Percentiles rank a stretch among this genome's conserved stretches.
Conservation (phyloP, 2,329 filamentous ascomycete species). For the Albophoma yamanashiensis region DNA sequence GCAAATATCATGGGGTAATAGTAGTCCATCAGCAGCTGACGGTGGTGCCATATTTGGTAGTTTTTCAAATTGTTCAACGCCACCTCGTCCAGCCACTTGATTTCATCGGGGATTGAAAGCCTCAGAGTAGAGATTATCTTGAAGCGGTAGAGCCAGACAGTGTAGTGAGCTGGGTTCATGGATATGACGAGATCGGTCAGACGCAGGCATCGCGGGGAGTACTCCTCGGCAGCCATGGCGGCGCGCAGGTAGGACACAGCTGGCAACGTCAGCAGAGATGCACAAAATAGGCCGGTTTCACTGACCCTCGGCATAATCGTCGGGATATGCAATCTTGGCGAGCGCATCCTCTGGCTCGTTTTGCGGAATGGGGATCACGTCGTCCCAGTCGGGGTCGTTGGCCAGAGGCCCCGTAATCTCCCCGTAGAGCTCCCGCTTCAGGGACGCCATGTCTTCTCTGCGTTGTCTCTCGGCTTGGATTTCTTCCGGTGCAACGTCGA, state of each 20-base stretch:
- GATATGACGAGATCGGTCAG: constrained; percentile 84
- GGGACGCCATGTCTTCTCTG: constrained; percentile 37
- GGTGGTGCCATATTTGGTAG: constrained; percentile 92
- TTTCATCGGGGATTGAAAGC: constrained; percentile 57
- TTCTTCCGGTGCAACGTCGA: constrained; percentile 25
- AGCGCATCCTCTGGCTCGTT: constrained; percentile 76
- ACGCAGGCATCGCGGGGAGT: constrained; percentile 64
- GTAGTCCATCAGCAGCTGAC: constrained; percentile 53
- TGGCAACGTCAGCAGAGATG: constrained; percentile 15
- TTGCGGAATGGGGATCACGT: constrained; percentile 72
- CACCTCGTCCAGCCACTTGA: constrained; percentile 77
- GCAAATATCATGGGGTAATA: constrained; percentile 49
- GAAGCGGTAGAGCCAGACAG: constrained; percentile 94
- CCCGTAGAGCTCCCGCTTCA: constrained; percentile 43
- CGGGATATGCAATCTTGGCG: constrained; percentile 84
- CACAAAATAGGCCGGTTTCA: constrained; percentile 3
- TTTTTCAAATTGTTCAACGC: constrained; percentile 86
- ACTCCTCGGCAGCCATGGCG: constrained; percentile 81
- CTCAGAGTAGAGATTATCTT: constrained; percentile 60
- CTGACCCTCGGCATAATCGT: constrained; percentile 73
- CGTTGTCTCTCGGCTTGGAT: constrained; percentile 34
- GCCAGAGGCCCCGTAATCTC: constrained; percentile 33
- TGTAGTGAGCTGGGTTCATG: constrained; percentile 96
- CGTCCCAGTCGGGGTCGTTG: constrained; percentile 68
- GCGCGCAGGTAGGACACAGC: constrained; percentile 89